These are phyloP conservation scores for Fraxinus quadrangulata DNA, from an alignment of 257 asterid species.

Conservation along the genomic window DNA sequence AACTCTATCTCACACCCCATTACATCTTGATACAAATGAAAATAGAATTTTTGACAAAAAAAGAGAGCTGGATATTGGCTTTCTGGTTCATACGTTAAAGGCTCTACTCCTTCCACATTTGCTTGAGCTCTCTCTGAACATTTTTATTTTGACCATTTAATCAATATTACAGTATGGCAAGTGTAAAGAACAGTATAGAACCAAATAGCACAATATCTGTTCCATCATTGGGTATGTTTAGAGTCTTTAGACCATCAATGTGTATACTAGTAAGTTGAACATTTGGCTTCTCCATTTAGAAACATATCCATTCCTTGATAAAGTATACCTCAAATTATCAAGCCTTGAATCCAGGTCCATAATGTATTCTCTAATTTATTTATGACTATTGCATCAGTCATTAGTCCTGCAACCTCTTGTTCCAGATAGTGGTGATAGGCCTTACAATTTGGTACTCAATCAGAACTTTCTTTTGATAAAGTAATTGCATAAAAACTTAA, in stretches of 20 bases:
- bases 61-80: neutral
- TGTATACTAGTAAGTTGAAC: neutral
- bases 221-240: neutral
- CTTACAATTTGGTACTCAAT: neutral
- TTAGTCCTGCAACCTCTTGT: neutral
- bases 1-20: neutral
- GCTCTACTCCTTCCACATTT: neutral
- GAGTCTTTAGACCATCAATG: neutral
- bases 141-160: neutral
- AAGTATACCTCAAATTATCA: neutral
- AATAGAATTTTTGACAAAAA: too few relatives aligned
- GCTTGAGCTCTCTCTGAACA: neutral
- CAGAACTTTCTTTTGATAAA: neutral
- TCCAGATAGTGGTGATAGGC: neutral
- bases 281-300: neutral
- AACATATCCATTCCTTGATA: too few relatives aligned
- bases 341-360: neutral
- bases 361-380: neutral
- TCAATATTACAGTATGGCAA: neutral
- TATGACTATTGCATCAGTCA: neutral
- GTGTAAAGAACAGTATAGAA: neutral
- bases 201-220: neutral
- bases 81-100: neutral
- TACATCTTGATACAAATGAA: too few relatives aligned
- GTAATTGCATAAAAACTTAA: too few relatives aligned